Evolutionary conservation across 345 rosid species (phyloP).

Genomic region (Hibiscus trionum): DNA sequence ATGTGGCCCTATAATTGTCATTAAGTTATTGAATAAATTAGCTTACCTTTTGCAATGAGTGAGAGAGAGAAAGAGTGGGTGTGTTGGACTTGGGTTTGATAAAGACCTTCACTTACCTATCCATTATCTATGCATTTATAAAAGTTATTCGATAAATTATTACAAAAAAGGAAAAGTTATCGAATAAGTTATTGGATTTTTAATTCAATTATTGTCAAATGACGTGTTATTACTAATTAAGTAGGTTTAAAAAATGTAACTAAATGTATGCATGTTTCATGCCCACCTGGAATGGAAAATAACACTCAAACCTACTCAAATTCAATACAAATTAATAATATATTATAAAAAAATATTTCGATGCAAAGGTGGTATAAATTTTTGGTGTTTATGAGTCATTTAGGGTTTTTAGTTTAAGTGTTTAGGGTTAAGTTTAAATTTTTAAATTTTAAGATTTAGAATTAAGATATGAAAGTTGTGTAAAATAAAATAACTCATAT

Average conservation of each 20-base stretch:
- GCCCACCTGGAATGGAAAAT: too few species aligned
- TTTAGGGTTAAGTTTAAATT: too few species aligned
- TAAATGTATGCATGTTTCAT: not conserved
- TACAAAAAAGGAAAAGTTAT: too few species aligned
- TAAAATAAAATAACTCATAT: too few species aligned
- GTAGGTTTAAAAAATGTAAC: not conserved
- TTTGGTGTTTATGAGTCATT: too few species aligned
- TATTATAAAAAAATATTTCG: not conserved
- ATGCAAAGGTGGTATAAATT: too few species aligned
- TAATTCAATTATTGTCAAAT: slow-evolving; percentile 1
- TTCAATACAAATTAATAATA: not conserved
- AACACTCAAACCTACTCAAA: too few species aligned
- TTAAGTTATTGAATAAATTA: not conserved
- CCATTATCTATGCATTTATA: not conserved
- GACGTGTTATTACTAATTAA: not conserved
- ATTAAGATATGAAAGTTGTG: too few species aligned
- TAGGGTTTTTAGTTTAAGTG: too few species aligned
- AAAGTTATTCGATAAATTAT: not conserved
- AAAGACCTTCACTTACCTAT: not conserved
- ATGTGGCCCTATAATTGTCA: not conserved
- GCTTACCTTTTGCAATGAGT: not conserved
- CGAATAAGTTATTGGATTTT: not conserved
- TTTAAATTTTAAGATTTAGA: too few species aligned
- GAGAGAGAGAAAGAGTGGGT: not conserved
- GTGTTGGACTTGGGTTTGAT: not conserved